Evolutionary conservation across 306 rosid species (phyloP).

Genomic region (Vigna unguiculata): DNA sequence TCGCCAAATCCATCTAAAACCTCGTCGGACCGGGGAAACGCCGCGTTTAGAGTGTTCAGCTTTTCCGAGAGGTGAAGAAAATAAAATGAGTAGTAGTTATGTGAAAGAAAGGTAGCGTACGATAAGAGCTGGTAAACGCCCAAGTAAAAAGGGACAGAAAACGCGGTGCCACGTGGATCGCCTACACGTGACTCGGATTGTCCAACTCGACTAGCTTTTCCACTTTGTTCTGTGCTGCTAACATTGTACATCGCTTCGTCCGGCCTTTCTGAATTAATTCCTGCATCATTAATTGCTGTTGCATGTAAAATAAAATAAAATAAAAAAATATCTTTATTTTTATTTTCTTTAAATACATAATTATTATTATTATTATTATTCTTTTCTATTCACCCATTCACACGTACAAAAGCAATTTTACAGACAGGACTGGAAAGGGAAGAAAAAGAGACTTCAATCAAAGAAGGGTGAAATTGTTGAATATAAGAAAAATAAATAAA

Average conservation of each 20-base stretch:
- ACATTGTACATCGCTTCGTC: background rate
- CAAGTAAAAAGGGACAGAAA: conserved; percentile 14
- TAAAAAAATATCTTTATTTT: no score
- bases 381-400: no score
- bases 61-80: background rate
- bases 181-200: conserved; percentile 15
- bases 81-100: background rate
- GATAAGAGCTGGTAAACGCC: conserved; percentile 69
- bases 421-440: no score
- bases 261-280: no score
- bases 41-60: background rate
- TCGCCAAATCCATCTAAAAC: conserved; percentile 67
- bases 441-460: no score
- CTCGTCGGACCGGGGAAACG: background rate
- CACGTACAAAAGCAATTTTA: no score
- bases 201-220: background rate
- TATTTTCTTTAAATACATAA: no score
- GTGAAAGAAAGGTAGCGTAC: background rate
- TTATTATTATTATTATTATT: no score
- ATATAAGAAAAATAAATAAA: no score
- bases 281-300: no score
- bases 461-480: no score
- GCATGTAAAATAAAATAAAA: no score
- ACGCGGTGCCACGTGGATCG: conserved; percentile 77
- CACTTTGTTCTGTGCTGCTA: background rate